A percentile compares a stretch with the other conserved stretches of the same genome.
Evolutionary conservation across 2,329 filamentous ascomycete species (phyloP).

Genomic region (Sclerotinia spermophila): DNA sequence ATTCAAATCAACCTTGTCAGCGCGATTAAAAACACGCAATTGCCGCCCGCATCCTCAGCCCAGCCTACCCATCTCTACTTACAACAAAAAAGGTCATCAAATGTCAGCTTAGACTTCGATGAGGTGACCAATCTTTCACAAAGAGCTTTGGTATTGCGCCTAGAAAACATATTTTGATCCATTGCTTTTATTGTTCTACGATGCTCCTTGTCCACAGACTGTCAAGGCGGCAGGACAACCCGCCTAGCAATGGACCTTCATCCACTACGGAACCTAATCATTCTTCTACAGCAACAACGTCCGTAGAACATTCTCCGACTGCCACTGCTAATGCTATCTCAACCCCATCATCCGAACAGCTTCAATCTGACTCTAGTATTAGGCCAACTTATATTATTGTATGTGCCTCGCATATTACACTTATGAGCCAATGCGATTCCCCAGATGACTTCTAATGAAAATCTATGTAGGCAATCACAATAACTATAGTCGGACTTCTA

Average conservation of each 20-base stretch:
- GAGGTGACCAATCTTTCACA: constrained; percentile 16
- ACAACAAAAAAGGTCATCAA: background rate
- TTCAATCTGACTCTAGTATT: background rate
- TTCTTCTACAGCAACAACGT: background rate
- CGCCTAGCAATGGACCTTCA: constrained; percentile 6
- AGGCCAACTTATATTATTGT: constrained; percentile 16
- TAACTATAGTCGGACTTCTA: constrained; percentile 24
- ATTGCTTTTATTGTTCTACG: constrained; percentile 14
- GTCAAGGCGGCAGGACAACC: constrained; percentile 15
- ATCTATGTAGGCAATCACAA: constrained; percentile 19
- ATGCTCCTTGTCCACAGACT: constrained; percentile 6
- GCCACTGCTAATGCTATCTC: background rate
- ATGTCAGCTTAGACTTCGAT: constrained; percentile 14
- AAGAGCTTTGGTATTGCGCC: constrained; percentile 8
- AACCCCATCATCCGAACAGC: background rate
- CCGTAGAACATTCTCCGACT: background rate
- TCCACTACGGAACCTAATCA: constrained; percentile 1
- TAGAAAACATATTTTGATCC: background rate
- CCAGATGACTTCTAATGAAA: background rate
- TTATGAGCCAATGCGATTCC: background rate
- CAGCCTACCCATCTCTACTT: background rate
- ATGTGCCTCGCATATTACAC: constrained; percentile 1
- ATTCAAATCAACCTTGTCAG: constrained; percentile 2
- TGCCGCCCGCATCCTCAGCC: constrained; percentile 7
- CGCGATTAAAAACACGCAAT: constrained; percentile 13